phyloP scores from a whole-genome alignment of 148 eudicot genomes.

The Dianthus caryophyllus region DNA sequence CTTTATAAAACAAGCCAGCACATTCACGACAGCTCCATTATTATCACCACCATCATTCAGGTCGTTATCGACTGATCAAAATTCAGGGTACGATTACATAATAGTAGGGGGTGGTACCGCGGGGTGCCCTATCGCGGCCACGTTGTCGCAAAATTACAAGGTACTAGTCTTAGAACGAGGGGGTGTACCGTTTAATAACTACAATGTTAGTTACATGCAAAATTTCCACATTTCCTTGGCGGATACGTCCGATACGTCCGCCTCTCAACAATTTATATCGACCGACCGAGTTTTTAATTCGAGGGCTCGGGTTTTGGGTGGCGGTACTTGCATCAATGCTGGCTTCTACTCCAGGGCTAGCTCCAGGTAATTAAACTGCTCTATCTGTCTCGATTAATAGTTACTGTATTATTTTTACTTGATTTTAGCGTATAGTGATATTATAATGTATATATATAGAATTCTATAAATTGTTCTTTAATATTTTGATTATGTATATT shows the following conservation, averaged over 20 bases:
- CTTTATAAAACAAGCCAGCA: slow-evolving; percentile 55
- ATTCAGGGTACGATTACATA: slow-evolving; percentile 57
- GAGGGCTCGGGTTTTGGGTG: slow-evolving; percentile 86
- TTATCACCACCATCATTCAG: too few relatives aligned
- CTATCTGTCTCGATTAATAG: too few relatives aligned
- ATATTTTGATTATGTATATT: too few relatives aligned
- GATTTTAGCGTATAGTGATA: too few relatives aligned
- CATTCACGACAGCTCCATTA: slow-evolving; percentile 39
- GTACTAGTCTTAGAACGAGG: slow-evolving; percentile 82
- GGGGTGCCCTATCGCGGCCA: slow-evolving; percentile 87
- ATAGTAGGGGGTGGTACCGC: slow-evolving; percentile 94
- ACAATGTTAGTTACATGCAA: slow-evolving; percentile 54
- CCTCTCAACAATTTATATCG: slow-evolving; percentile 70
- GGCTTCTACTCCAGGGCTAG: slow-evolving; percentile 92
- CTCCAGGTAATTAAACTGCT: slow-evolving; percentile 46
- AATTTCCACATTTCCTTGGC: slow-evolving; percentile 84
- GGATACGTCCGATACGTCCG: slow-evolving; percentile 62
- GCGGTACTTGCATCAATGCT: slow-evolving; percentile 82
- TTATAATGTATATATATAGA: too few relatives aligned
- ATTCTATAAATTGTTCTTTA: too few relatives aligned
- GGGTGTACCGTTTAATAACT: slow-evolving; percentile 71
- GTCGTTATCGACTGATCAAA: too few relatives aligned
- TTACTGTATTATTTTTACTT: too few relatives aligned
- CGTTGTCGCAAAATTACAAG: slow-evolving; percentile 59
- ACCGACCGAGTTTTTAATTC: slow-evolving; percentile 85